Evolutionary conservation across 176 grass and related monocot species (phyloP).

Genomic region (Olyra latifolia): DNA sequence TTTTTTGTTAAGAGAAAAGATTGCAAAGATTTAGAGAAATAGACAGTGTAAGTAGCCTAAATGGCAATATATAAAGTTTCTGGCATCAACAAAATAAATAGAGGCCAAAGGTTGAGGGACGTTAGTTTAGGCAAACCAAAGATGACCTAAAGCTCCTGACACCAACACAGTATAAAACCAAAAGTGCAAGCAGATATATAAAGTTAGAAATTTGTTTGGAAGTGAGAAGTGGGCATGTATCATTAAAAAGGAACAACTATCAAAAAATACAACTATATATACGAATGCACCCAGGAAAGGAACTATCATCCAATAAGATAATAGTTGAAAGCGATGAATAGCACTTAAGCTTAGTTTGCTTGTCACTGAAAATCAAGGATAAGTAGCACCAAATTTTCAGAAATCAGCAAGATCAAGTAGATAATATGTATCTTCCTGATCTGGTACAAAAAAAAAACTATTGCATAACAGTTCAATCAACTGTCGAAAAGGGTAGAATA

Average conservation of each 20-base stretch:
- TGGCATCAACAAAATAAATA: not conserved
- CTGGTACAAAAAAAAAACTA: not conserved
- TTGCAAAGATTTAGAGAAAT: not conserved
- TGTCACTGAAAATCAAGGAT: not conserved
- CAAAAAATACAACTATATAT: not conserved
- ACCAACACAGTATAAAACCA: not conserved
- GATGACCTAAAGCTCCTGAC: not conserved
- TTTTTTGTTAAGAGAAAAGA: not conserved
- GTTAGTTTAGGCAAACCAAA: not conserved
- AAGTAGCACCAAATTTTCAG: not conserved
- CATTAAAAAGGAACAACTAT: not conserved
- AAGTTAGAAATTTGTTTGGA: not conserved
- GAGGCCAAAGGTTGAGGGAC: not conserved
- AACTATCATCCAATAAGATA: not conserved
- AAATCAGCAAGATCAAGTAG: not conserved
- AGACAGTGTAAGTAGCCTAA: not conserved
- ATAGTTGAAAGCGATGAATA: not conserved
- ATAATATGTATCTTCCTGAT: not conserved
- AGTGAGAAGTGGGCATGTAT: not conserved
- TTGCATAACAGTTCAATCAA: not conserved
- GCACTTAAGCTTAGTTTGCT: not conserved
- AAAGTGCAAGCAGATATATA: not conserved
- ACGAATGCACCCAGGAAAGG: not conserved
- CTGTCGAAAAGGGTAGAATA: not conserved
- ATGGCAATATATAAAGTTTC: conserved; percentile 5